Conservation (phyloP, 164 flowering plant species). For the Warburgia ugandensis region DNA sequence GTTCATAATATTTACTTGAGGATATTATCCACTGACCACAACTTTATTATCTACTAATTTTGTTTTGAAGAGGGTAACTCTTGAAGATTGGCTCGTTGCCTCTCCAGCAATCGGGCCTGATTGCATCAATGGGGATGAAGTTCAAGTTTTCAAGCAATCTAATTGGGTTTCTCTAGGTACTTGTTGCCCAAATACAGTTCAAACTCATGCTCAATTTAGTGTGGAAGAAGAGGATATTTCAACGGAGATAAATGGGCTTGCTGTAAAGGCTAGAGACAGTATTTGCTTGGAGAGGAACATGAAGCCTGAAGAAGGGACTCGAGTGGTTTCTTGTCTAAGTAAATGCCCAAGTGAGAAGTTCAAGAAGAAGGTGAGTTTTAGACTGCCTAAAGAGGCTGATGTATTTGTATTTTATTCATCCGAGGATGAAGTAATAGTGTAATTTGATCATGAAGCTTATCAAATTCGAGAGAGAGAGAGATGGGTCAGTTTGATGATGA, state of each 20-base stretch:
- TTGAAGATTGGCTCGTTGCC: constrained; percentile 25
- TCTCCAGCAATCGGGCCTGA: constrained; percentile 16
- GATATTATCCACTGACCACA: too few relatives aligned
- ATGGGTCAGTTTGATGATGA: too few relatives aligned
- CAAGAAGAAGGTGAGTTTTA: constrained; percentile 37
- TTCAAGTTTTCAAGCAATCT: constrained; percentile 12
- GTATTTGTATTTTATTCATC: constrained; percentile 23
- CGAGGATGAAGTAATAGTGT: constrained; percentile 4
- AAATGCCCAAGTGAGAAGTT: constrained; percentile 26
- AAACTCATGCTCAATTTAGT: too few relatives aligned
- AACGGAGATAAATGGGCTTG: too few relatives aligned
- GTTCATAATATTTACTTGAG: too few relatives aligned
- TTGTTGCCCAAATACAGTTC: too few relatives aligned
- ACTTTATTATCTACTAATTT: too few relatives aligned
- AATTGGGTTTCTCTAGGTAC: constrained; percentile 1
- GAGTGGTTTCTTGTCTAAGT: constrained; percentile 7
- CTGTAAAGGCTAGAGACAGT: constrained; percentile 9
- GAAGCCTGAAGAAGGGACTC: constrained; percentile 4
- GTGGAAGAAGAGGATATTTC: too few relatives aligned
- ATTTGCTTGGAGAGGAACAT: constrained; percentile 7
- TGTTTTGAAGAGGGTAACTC: constrained; percentile 10
- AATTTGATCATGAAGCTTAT: too few relatives aligned
- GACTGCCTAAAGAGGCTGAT: constrained; percentile 34
- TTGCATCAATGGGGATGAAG: constrained; percentile 9
- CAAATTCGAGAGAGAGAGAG: too few relatives aligned